Evolutionary conservation across 169 alveolate genomes (phyloP), one percentile per base, ranked within the genome.

Genomic region (Eimeria maxima): DNA sequence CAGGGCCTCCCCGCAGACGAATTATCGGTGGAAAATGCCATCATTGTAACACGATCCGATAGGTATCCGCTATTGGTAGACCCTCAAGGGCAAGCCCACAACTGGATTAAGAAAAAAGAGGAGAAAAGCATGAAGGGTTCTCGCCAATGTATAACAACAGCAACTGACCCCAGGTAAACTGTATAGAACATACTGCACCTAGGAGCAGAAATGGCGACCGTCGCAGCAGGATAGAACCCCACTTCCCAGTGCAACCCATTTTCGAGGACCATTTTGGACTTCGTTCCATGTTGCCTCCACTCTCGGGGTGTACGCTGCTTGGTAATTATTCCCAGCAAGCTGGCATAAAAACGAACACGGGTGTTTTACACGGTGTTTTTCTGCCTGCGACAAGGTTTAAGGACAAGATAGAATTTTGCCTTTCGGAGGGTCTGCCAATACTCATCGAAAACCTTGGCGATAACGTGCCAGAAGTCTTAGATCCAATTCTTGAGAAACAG

Each of bases 51-150:
- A 38, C 98, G 99, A 22, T 99, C 99, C 65, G 97, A 98, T 92
- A 97, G 99, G 94, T 99, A 99, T 99, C 99, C 99, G 44, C 97
- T 99, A 57, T 98, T 99, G 95, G 99, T 99, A 42, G 99, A 99
- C 96, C 99, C 99, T 8, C 99, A 97, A 84, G 97, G 98, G 89
- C 99, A 99, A 97, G 99, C 99, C 50, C 97, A 98, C 83, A 99
- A 98, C 91, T 99, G 99, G 99, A 98, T 99, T 87, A 98, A 98
- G 97, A 99, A 98, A 57, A 95, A 92, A 44, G 97, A 96, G 93
- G 96, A 97, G 81, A 90, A 96, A 24, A 91, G 95, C 88, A 92
- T 95, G 96, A 78, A 97, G 95, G 98, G 97, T 90, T 97, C 98
- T 90, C 96, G 96, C 95, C 98, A 96, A 95, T 98, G 98, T 97